Percentiles rank a stretch among this genome's conserved stretches.
Conservation (phyloP, 306 rosid species). For the Castanopsis chinensis region DNA sequence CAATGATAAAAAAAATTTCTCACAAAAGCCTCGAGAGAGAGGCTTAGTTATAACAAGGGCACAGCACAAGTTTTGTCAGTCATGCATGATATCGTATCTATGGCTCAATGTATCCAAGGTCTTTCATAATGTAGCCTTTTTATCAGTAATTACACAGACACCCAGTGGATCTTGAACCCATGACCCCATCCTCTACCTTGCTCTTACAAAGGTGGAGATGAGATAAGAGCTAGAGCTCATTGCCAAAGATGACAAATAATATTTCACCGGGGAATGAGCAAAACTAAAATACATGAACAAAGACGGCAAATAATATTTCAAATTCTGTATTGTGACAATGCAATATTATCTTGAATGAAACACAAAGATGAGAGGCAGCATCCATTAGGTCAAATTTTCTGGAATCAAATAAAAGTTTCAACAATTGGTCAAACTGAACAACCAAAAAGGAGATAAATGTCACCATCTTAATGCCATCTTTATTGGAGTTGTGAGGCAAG, state of each 20-base stretch:
- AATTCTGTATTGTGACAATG: not conserved
- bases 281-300: not conserved
- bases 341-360: not conserved
- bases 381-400: not conserved
- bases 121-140: not conserved
- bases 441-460: constrained; percentile 30
- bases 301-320: not conserved
- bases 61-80: not conserved
- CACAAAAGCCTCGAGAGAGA: not conserved
- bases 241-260: too few species aligned
- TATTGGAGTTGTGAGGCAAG: constrained; percentile 97
- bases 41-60: not conserved
- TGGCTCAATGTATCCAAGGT: not conserved
- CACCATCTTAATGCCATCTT: constrained; percentile 99
- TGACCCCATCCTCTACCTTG: too few species aligned
- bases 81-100: not conserved
- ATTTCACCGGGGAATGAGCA: not conserved
- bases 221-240: too few species aligned
- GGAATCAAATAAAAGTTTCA: not conserved
- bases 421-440: constrained; percentile 12
- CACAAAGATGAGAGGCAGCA: not conserved
- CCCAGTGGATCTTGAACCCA: too few species aligned
- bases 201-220: too few species aligned
- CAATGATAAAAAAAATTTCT: not conserved
- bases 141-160: too few species aligned